Conservation (phyloP, 371 early-diverging fungal genomes). For the Haplosporangium sp. region DNA sequence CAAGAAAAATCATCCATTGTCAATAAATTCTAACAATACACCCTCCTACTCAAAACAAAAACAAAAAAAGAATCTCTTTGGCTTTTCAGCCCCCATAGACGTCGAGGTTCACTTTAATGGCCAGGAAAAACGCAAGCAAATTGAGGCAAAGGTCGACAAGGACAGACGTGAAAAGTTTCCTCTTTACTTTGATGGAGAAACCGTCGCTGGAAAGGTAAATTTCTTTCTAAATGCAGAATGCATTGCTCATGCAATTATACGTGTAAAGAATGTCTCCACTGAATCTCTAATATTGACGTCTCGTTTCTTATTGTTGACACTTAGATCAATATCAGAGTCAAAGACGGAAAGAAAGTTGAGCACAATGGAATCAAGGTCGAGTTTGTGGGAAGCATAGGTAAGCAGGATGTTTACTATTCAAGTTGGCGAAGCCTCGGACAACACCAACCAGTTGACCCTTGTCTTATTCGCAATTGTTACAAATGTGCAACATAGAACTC, state of each 20-base stretch:
- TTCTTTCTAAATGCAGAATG: too few species aligned
- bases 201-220: slow-evolving; percentile 91
- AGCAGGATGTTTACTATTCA: slow-evolving; percentile 1
- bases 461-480: neutral
- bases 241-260: neutral
- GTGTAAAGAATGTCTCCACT: too few species aligned
- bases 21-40: neutral
- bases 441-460: neutral
- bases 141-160: slow-evolving; percentile 91
- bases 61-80: slow-evolving; percentile 77
- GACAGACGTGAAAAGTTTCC: slow-evolving; percentile 88
- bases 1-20: neutral
- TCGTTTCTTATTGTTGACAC: neutral
- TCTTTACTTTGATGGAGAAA: slow-evolving; percentile 96
- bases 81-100: slow-evolving; percentile 88
- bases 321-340: slow-evolving; percentile 89
- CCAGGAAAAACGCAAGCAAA: slow-evolving; percentile 80
- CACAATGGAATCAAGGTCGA: slow-evolving; percentile 98
- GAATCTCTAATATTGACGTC: neutral
- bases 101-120: slow-evolving; percentile 86
- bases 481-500: slow-evolving; percentile 71
- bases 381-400: slow-evolving; percentile 95
- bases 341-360: slow-evolving; percentile 92
- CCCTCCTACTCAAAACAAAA: neutral
- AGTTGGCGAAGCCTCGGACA: neutral